These are phyloP conservation scores for Penicillium frequentans DNA, from an alignment of 2,329 filamentous ascomycete genomes.

Conservation along the genomic window DNA sequence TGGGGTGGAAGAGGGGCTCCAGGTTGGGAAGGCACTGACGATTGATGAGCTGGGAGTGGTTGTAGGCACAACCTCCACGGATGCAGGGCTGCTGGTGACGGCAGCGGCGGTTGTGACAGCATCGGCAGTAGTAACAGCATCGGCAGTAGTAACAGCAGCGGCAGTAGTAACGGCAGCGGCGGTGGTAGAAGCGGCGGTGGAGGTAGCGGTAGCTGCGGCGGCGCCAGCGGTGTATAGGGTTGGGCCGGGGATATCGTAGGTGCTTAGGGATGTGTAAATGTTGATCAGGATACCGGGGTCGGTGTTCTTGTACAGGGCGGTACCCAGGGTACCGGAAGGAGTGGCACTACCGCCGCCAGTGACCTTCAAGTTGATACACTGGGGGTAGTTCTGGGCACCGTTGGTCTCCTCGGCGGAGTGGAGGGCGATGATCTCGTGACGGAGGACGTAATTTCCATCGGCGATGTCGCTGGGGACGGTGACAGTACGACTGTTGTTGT, in stretches of 20 bases:
- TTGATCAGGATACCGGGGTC: conserved; percentile 62
- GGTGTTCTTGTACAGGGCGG: conserved; percentile 56
- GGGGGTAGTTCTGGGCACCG: conserved; percentile 57
- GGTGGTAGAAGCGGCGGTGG: conserved; percentile 11
- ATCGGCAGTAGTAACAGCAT: conserved; percentile 7
- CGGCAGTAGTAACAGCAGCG: conserved; percentile 7
- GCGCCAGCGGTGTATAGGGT: conserved; percentile 29
- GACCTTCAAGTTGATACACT: conserved; percentile 62
- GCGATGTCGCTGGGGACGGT: conserved; percentile 49
- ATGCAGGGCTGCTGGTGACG: not conserved
- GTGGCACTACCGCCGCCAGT: conserved; percentile 53
- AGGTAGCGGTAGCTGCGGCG: conserved; percentile 8
- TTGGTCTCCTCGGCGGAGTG: conserved; percentile 48
- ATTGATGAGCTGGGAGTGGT: conserved; percentile 5
- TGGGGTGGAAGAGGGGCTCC: conserved; percentile 15
- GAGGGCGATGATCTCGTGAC: conserved; percentile 57
- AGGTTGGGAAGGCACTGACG: conserved; percentile 18
- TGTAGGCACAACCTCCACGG: not conserved
- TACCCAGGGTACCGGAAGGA: conserved; percentile 52
- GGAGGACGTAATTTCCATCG: conserved; percentile 55
- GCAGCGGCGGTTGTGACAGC: conserved; percentile 8
- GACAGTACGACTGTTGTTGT: conserved; percentile 54
- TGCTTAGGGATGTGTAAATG: conserved; percentile 54
- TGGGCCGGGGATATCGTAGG: conserved; percentile 56
- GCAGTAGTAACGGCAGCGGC: conserved; percentile 9